Evolutionary conservation across 73 alveolate species (phyloP).

Genomic region (Symbiodinium pilosum): DNA sequence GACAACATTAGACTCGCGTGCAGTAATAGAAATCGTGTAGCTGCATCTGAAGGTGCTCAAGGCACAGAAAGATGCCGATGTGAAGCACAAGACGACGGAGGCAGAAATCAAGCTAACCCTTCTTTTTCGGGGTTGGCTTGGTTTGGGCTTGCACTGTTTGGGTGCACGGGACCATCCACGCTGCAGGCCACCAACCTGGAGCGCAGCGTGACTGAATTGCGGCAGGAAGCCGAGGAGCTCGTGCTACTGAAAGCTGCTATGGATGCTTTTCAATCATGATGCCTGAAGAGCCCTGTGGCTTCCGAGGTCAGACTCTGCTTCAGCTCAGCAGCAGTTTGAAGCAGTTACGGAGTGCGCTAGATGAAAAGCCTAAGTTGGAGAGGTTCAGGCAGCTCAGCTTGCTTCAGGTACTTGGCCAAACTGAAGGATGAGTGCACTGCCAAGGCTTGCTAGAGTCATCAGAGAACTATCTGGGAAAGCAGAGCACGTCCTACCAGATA

Average conservation of each 20-base stretch:
- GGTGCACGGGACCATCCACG: too few relatives aligned
- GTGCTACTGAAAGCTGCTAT: background rate
- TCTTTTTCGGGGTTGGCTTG: too few relatives aligned
- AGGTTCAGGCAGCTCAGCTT: background rate
- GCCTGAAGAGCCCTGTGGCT: background rate
- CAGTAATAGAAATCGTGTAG: too few relatives aligned
- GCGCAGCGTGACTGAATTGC: slow-evolving; percentile 64
- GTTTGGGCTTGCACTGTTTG: too few relatives aligned
- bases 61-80: slow-evolving; percentile 75
- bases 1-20: too few relatives aligned
- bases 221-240: background rate
- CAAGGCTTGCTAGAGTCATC: too few relatives aligned
- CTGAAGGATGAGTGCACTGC: slow-evolving; percentile 83
- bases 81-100: slow-evolving; percentile 68
- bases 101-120: too few relatives aligned
- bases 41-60: slow-evolving; percentile 46
- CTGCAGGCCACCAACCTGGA: slow-evolving; percentile 65
- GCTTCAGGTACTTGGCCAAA: slow-evolving; percentile 65
- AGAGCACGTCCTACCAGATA: too few relatives aligned
- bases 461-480: too few relatives aligned
- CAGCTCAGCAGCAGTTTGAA: slow-evolving; percentile 74
- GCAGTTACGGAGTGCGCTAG: slow-evolving; percentile 65
- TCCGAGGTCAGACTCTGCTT: slow-evolving; percentile 62
- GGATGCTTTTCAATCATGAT: too few relatives aligned
- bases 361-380: too few relatives aligned